Evolutionary conservation across 768 basidiomycete species (phyloP), one percentile per base, ranked within the genome.

Genomic region (Russula abietina): DNA sequence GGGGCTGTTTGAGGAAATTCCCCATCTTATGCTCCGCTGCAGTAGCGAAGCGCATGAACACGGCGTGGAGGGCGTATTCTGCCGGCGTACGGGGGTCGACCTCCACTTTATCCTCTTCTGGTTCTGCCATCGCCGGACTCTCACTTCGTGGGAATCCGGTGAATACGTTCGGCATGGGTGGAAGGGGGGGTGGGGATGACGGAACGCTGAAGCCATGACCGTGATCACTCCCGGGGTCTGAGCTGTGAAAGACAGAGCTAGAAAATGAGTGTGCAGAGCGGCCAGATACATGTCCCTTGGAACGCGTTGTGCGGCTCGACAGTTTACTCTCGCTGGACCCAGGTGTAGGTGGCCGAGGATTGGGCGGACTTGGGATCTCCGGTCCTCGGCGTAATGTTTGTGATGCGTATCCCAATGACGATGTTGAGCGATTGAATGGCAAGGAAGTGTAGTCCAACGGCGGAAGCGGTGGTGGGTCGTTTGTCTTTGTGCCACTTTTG

Each of bases 21-120:
- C 87, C 83, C n/a, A 95, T 87, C 69, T 92, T 92, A 32, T 76
- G 77, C 73, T 96, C 92, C 1, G 91, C 89, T 5, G 82, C 77
- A 0, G 86, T 81, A 10, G 89, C 90, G 68, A 95, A 95, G 3
- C 89, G 86, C 46, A 91, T 89, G 71, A 95, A 93, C 7, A 95
- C 82, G 0, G 91, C 90, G 70, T 92, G 90, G 14, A 95, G 75
- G 2, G 93, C 93, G 68, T 89, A 94, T 69, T 95, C 93, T 0
- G 88, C 86, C 2, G 93, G 92, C 12, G 88, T 91, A 70, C 85
- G 89, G 0, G 88, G 88, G 54, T 89, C 87, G 69, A 83, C 80
- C 24, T 81, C 75, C 52, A 87, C 79, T 69, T 84, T 84, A 68
- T 89, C 88, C 14, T 88, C 89, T 49, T 85, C 82, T 2, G 62